These are phyloP conservation scores for Antitrichia curtipendula DNA, from an alignment of 225 moss, liverwort and hornwort genomes.

Conservation along the genomic window DNA sequence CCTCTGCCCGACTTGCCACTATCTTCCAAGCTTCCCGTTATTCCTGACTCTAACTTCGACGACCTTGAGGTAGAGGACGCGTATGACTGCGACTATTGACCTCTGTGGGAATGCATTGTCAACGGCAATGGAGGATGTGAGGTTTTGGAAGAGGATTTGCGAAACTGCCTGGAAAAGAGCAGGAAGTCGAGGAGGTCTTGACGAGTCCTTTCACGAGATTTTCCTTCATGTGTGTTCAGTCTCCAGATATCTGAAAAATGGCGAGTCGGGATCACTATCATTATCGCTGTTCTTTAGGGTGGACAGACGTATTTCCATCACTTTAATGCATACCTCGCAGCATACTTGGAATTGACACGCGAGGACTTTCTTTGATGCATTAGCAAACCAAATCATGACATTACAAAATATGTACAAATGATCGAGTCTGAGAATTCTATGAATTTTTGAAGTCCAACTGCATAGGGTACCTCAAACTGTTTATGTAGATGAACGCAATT, in stretches of 20 bases:
- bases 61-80: not conserved
- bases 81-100: conserved; percentile 18
- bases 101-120: conserved; percentile 34
- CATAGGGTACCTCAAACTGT: not conserved
- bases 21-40: conserved; percentile 23
- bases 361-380: not conserved
- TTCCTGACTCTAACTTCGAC: conserved; percentile 18
- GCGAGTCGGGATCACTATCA: not conserved
- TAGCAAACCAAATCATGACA: not conserved
- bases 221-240: not conserved
- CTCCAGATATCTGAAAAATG: not conserved
- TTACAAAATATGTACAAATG: not conserved
- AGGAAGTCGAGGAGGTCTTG: not conserved
- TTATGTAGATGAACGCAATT: not conserved
- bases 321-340: not conserved
- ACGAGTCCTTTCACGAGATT: not conserved
- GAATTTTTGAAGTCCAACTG: not conserved
- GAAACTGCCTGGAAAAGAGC: not conserved
- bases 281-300: not conserved
- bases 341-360: not conserved
- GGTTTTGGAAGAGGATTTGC: conserved; percentile 20
- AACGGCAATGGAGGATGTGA: conserved; percentile 36
- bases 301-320: not conserved
- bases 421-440: not conserved
- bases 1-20: conserved; percentile 16